Base-by-base conservation (phyloP, 345 rosid genomes). In the Durio zibethinus region DNA sequence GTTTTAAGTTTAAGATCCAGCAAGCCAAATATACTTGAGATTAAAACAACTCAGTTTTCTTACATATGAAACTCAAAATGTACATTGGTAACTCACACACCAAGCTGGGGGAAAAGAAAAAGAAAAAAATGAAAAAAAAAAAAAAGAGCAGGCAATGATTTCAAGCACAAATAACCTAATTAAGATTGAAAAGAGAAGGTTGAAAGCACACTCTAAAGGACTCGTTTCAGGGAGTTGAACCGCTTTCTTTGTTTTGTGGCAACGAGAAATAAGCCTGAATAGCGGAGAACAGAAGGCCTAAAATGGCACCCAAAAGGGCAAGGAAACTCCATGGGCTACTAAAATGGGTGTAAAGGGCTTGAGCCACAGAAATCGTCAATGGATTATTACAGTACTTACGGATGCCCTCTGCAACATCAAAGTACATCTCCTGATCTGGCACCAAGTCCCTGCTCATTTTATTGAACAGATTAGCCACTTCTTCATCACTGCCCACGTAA, bases 391-490 rank as follows among this genome's bases (percentile, higher is more conserved):
- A 50, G n/a, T 50, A 50, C n/a, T 50, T 50, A 0, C 0, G 54
- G 54, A 50, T 50, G n/a, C 1, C 5, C 5, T 50, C 54, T 14
- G 1, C 16, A 50, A 50, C 54, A 16, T 50, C n/a, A 3, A 0
- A 0, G 54, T 50, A 50, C 20, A 50, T 15, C 1, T 5, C 1
- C 20, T 15, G 20, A 50, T 50, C 54, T 4, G 54, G 54, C n/a
- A 50, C 54, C 54, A 50, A 50, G 6, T 50, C n/a, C 54, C 54
- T 4, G 27, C 72, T 25, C 3, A 78, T 78, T 40, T 62, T 12
- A 31, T 78, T 78, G 76, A 78, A 78, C 1, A 78, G 52, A 9
- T 62, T 1, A 1, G 80, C 76, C 8, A 72, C 80, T 11, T 71
- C 64, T 25, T 71, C 50, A 35, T 78, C 76, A 21, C 72, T 78